These are phyloP conservation scores for Globisporangium nagaii DNA, from an alignment of 352 stramenopile species.

Conservation along the genomic window DNA sequence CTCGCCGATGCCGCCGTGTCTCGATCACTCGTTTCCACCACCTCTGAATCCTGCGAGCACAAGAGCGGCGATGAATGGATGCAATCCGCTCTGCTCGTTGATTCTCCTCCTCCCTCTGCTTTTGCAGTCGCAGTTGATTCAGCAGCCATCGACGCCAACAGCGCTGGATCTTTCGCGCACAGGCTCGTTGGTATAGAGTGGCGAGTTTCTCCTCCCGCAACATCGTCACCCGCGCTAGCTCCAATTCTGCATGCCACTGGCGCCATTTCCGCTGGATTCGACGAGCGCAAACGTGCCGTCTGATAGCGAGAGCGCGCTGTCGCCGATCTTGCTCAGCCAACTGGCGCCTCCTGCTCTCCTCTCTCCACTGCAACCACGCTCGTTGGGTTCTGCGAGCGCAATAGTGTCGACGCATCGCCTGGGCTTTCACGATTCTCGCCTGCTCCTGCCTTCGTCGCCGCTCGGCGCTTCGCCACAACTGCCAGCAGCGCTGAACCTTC, in stretches of 20 bases:
- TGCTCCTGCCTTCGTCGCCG: background rate
- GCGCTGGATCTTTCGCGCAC: conserved; percentile 5
- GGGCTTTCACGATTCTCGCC: background rate
- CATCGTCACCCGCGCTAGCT: background rate
- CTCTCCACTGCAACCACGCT: background rate
- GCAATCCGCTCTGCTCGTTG: conserved; percentile 1
- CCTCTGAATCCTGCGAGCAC: conserved; percentile 1
- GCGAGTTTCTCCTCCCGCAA: background rate
- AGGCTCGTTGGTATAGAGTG: background rate
- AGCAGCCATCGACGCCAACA: background rate
- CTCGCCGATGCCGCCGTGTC: background rate
- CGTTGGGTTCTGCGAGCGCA: conserved; percentile 2
- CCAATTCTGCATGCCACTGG: background rate
- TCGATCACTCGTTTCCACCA: background rate
- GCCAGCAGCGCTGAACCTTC: conserved; percentile 16
- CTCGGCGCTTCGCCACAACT: background rate
- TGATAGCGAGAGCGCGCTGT: conserved; percentile 3
- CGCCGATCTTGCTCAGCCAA: background rate
- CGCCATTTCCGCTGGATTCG: conserved; percentile 8
- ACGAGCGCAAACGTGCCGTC: conserved; percentile 4
- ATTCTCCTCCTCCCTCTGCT: conserved; percentile 1
- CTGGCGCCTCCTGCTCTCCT: background rate
- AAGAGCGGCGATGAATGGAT: background rate
- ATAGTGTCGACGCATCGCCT: background rate
- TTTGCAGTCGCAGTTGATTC: background rate